Evolutionary conservation across 1,284 basidiomycete species (phyloP), one percentile per base, ranked within the genome.

Genomic region (Moesziomyces aphidis): DNA sequence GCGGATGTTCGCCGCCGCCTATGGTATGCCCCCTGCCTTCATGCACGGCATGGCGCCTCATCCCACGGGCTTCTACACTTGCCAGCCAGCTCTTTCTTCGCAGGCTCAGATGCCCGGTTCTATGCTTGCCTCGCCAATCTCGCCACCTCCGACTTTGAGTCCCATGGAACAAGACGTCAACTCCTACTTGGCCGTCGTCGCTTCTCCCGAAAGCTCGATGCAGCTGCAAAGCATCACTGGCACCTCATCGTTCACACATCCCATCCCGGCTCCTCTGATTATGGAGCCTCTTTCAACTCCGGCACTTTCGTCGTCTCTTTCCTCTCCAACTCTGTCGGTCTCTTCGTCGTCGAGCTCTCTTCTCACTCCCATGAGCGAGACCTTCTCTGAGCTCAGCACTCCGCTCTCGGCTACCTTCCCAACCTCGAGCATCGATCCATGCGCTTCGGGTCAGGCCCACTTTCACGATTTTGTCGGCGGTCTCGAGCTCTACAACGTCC

Each of bases 241-340:
- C 21, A 42, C 44, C n/a, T 47, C 45, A 11, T 39, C 50, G 2
- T 48, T 34, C 34, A 23, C 50, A 9, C 50, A 52, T 15, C 34
- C 24, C 5, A 60, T 52, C 22, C 21, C 51, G 13, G 58, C 58
- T 28, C 50, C 58, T 11, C 51, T 53, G 21, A 6, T 39, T 22
- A 23, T 60, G 34, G 58, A 60, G 36, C 39, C 36, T 21, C 28
- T 21, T 24, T 22, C 31, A 11, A 47, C 50, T 4, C 55, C 44
- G n/a, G 31, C 24, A 7, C 50, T 47, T 3, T 55, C 52, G 11
- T 59, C 56, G 2, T 54, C 55, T 21, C 39, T 54, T 13, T 58
- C 63, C 22, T 65, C 63, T 4, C 63, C 56, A 24, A 47, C 56
- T 11, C 52, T 65, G 1, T 63, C 61, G 17, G 54, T 39, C 13